Evolutionary conservation across 345 rosid species (phyloP).

Genomic region (Pugionium dolabratum): DNA sequence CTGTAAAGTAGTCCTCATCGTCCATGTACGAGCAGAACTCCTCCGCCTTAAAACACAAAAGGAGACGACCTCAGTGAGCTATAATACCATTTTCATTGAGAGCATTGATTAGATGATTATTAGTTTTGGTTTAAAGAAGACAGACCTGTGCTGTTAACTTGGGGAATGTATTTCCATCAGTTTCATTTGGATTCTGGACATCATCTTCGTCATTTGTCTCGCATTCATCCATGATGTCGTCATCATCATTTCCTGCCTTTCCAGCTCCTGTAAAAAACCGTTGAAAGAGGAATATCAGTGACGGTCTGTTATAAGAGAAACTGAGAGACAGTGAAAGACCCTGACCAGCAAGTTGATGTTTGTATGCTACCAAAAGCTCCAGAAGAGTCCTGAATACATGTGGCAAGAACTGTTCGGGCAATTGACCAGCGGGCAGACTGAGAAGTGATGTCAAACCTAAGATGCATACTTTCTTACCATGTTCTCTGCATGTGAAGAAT

Average conservation of each 20-base stretch:
- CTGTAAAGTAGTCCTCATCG: slow-evolving; percentile 61
- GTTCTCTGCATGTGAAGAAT: slow-evolving; percentile 59
- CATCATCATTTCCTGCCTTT: slow-evolving; percentile 56
- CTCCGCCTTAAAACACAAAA: slow-evolving; percentile 54
- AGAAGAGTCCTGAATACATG: slow-evolving; percentile 81
- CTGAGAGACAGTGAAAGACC: slow-evolving; percentile 13
- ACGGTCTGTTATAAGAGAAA: neutral
- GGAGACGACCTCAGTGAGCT: slow-evolving; percentile 6
- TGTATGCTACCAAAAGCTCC: slow-evolving; percentile 86
- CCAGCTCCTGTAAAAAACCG: slow-evolving; percentile 62
- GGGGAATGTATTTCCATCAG: slow-evolving; percentile 71
- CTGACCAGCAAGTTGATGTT: slow-evolving; percentile 94
- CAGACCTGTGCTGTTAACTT: slow-evolving; percentile 90
- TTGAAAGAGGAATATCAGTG: slow-evolving; percentile 8
- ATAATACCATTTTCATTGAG: neutral
- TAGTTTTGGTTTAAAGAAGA: neutral
- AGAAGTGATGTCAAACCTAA: slow-evolving; percentile 90
- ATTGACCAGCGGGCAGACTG: slow-evolving; percentile 75
- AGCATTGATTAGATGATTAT: no score
- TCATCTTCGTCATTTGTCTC: slow-evolving; percentile 88
- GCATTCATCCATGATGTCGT: slow-evolving; percentile 94
- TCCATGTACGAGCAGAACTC: slow-evolving; percentile 72
- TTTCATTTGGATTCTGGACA: slow-evolving; percentile 94
- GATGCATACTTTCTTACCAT: slow-evolving; percentile 96
- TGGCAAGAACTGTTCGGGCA: slow-evolving; percentile 77